Conservation (phyloP, 2,329 filamentous ascomycete species). For the Apiospora sp. region DNA sequence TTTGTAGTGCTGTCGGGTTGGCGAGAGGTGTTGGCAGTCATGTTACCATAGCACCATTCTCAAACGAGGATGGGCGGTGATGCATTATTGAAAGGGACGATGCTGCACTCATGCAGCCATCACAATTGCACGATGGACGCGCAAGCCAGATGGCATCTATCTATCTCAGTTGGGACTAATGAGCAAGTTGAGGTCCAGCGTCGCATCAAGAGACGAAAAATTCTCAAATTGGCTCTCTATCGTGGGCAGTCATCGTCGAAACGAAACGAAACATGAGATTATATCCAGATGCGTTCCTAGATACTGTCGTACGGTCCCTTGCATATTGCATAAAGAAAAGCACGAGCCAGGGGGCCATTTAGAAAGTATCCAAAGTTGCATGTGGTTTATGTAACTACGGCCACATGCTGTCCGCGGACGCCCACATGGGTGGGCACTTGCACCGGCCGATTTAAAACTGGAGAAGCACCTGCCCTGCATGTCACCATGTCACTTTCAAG, state of each 20-base stretch:
- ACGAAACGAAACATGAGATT: conserved; percentile 1
- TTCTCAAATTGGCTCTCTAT: not conserved
- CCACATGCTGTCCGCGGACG: not conserved
- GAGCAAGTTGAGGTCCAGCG: not conserved
- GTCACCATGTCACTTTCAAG: not conserved
- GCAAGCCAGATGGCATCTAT: not conserved
- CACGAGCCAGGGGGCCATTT: not conserved
- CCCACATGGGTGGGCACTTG: not conserved
- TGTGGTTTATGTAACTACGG: not conserved
- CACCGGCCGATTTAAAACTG: not conserved
- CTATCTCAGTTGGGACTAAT: not conserved
- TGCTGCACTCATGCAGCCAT: not conserved
- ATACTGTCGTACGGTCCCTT: conserved; percentile 14
- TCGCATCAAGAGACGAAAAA: not conserved
- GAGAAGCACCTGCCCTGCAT: not conserved
- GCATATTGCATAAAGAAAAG: not conserved
- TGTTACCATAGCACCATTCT: conserved; percentile 8
- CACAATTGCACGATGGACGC: conserved; percentile 13
- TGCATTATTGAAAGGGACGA: conserved; percentile 5
- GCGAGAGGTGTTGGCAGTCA: not conserved
- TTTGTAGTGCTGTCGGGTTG: not conserved
- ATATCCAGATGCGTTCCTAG: conserved; percentile 6
- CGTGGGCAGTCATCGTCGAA: not conserved
- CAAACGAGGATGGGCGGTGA: conserved; percentile 6
- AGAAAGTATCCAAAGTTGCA: not conserved